A percentile compares a stretch with the other conserved stretches of the same genome.
phyloP scores from a whole-genome alignment of 2,329 filamentous ascomycete genomes.

The Albifimbria verrucaria region DNA sequence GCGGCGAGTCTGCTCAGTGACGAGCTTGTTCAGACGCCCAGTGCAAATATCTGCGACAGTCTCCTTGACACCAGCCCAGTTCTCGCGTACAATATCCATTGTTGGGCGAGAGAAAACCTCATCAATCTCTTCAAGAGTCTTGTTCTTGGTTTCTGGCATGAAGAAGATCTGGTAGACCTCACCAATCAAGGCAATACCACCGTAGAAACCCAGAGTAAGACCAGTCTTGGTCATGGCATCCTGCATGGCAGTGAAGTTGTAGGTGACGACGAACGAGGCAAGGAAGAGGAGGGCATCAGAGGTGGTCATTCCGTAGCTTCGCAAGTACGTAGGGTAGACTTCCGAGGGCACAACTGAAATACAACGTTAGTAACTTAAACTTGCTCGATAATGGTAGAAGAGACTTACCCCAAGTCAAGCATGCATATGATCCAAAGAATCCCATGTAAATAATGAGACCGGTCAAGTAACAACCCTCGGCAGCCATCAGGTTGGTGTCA shows the following conservation, averaged over 20 bases:
- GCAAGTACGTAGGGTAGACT: slow-evolving; percentile 69
- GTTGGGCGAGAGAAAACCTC: slow-evolving; percentile 63
- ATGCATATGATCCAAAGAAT: slow-evolving; percentile 66
- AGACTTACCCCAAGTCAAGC: slow-evolving; percentile 64
- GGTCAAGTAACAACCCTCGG: slow-evolving; percentile 60
- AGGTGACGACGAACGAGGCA: slow-evolving; percentile 69
- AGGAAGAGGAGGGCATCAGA: slow-evolving; percentile 68
- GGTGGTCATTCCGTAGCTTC: slow-evolving; percentile 71
- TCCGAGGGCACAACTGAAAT: slow-evolving; percentile 66
- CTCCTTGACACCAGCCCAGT: slow-evolving; percentile 36
- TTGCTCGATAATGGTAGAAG: too few relatives aligned
- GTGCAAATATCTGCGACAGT: slow-evolving; percentile 20
- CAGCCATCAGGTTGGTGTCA: slow-evolving; percentile 39
- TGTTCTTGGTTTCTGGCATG: slow-evolving; percentile 73
- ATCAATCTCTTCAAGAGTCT: slow-evolving; percentile 68
- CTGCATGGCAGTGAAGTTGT: slow-evolving; percentile 72
- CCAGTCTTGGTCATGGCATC: slow-evolving; percentile 64
- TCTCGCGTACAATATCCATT: slow-evolving; percentile 57
- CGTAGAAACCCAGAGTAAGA: slow-evolving; percentile 68
- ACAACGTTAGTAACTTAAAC: too few relatives aligned
- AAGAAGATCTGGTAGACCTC: slow-evolving; percentile 72
- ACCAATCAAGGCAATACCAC: slow-evolving; percentile 67
- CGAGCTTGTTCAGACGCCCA: slow-evolving; percentile 18
- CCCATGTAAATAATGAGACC: slow-evolving; percentile 67
- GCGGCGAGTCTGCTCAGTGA: slow-evolving; percentile 16